A percentile compares a stretch with the other conserved stretches of the same genome.
Evolutionary conservation across 768 basidiomycete genomes (phyloP).

Genomic region (Amanita phalloides): DNA sequence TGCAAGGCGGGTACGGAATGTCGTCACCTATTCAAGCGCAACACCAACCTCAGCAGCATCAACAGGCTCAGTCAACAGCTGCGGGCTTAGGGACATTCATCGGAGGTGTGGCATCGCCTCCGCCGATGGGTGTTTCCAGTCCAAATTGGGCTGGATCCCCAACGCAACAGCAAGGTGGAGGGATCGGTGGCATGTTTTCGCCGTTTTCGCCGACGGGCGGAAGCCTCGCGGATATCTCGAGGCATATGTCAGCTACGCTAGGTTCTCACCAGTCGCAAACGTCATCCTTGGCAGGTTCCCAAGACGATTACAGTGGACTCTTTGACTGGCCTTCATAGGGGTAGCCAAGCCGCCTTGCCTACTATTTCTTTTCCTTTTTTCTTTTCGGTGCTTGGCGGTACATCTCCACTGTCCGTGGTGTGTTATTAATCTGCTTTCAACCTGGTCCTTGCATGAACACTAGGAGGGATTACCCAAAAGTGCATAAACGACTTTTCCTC

Average conservation of each 20-base stretch:
- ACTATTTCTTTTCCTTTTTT: slow-evolving; percentile 7
- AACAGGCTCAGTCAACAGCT: slow-evolving; percentile 8
- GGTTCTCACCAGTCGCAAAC: slow-evolving; percentile 25
- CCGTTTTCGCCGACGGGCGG: slow-evolving; percentile 20
- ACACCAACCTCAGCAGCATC: slow-evolving; percentile 6
- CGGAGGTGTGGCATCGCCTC: slow-evolving; percentile 2
- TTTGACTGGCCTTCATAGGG: slow-evolving; percentile 44
- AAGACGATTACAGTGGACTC: slow-evolving; percentile 22
- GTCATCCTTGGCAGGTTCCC: slow-evolving; percentile 12
- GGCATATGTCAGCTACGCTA: slow-evolving; percentile 44
- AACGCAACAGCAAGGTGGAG: neutral
- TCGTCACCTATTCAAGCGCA: slow-evolving; percentile 5
- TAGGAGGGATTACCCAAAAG: slow-evolving; percentile 14
- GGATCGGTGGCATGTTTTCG: slow-evolving; percentile 1
- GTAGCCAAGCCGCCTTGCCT: neutral
- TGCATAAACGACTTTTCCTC: slow-evolving; percentile 11
- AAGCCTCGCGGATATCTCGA: slow-evolving; percentile 20
- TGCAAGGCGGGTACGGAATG: slow-evolving; percentile 11
- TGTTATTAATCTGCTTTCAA: slow-evolving; percentile 13
- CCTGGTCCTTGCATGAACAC: neutral
- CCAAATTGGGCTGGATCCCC: slow-evolving; percentile 2
- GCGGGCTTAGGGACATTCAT: slow-evolving; percentile 3
- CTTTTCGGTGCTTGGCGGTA: slow-evolving; percentile 13
- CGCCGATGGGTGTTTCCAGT: slow-evolving; percentile 4
- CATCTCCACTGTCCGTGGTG: neutral